These are phyloP conservation scores for Goniomonas avonlea DNA, from an alignment of 78 protist genomes.

Conservation along the genomic window DNA sequence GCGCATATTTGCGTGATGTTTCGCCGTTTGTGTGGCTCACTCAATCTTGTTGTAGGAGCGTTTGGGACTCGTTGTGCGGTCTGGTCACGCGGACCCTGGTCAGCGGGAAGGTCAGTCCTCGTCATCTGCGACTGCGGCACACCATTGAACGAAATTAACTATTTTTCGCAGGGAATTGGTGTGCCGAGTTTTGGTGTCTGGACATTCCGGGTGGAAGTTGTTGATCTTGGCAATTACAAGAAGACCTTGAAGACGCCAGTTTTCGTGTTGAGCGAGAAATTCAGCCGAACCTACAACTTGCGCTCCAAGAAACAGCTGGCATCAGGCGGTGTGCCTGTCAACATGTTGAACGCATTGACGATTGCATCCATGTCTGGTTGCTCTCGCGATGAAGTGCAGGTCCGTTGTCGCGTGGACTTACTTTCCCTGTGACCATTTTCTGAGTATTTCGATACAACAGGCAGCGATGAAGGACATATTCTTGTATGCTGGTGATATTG, in stretches of 20 bases:
- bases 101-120: background rate
- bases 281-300: background rate
- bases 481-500: background rate
- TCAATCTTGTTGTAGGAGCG: no score
- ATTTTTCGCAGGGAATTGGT: no score
- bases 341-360: background rate
- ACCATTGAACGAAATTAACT: no score
- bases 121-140: no score
- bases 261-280: background rate
- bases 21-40: background rate
- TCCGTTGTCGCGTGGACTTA: no score
- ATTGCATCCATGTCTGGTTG: background rate
- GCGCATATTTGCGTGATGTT: no score
- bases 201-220: background rate
- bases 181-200: background rate
- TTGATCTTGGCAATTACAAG: background rate
- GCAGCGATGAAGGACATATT: constrained; percentile 5
- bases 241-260: background rate
- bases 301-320: background rate
- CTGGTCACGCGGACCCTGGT: background rate
- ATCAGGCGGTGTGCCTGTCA: background rate
- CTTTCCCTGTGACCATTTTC: background rate
- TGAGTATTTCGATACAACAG: no score
- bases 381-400: no score
- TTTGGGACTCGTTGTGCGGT: background rate